Evolutionary conservation across 2,329 filamentous ascomycete species (phyloP).

Genomic region (Huntiella decipiens): DNA sequence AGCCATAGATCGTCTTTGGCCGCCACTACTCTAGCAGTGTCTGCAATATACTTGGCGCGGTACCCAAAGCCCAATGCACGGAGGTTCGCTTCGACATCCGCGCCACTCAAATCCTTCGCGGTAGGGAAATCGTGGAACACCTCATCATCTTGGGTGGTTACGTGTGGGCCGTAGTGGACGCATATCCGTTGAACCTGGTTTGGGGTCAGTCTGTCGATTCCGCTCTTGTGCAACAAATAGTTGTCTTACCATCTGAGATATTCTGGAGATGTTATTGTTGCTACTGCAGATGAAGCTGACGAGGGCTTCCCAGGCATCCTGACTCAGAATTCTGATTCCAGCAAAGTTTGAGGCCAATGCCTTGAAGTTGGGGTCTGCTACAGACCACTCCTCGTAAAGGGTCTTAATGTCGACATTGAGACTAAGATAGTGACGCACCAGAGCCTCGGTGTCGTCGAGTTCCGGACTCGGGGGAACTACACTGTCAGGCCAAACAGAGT

Average conservation of each 20-base stretch:
- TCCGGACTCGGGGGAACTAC: slow-evolving; percentile 11
- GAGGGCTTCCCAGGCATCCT: slow-evolving; percentile 91
- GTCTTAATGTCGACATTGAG: slow-evolving; percentile 54
- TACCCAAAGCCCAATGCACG: slow-evolving; percentile 84
- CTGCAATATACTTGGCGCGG: slow-evolving; percentile 75
- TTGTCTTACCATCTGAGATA: slow-evolving; percentile 66
- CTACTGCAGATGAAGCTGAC: slow-evolving; percentile 95
- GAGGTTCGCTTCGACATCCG: slow-evolving; percentile 61
- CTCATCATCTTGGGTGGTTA: slow-evolving; percentile 50
- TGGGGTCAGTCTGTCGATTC: not conserved
- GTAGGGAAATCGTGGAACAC: slow-evolving; percentile 75
- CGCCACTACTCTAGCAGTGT: slow-evolving; percentile 61
- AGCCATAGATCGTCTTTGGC: slow-evolving; percentile 59
- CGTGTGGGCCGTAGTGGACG: slow-evolving; percentile 58
- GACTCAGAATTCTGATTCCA: slow-evolving; percentile 77
- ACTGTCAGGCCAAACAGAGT: slow-evolving; percentile 38
- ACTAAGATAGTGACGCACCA: slow-evolving; percentile 76
- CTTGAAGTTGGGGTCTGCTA: slow-evolving; percentile 70
- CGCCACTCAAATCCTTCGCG: slow-evolving; percentile 51
- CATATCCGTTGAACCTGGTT: slow-evolving; percentile 66
- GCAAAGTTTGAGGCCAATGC: slow-evolving; percentile 72
- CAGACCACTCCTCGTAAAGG: slow-evolving; percentile 77
- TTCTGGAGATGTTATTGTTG: slow-evolving; percentile 93
- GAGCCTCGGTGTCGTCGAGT: slow-evolving; percentile 48
- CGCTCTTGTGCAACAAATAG: not conserved